Conservation (phyloP, 176 grass and related monocot species). For the Oryza brachyantha region DNA sequence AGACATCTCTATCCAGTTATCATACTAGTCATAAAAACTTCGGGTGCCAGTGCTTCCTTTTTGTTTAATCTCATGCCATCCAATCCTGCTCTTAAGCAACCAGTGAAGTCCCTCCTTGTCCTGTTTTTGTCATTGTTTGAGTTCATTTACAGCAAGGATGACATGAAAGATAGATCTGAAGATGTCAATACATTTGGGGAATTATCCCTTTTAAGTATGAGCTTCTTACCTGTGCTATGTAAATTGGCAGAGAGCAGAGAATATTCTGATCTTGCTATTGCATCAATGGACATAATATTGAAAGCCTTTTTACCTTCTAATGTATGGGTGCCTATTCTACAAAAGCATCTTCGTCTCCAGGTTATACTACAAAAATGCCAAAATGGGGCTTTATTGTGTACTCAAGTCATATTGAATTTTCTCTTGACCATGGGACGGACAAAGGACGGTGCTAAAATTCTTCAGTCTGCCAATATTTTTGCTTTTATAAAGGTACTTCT, state of each 20-base stretch:
- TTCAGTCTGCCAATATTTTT: conserved; percentile 71
- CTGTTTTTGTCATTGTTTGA: conserved; percentile 55
- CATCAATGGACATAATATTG: conserved; percentile 78
- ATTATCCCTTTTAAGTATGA: conserved; percentile 42
- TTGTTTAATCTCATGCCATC: conserved; percentile 61
- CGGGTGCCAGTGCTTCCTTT: conserved; percentile 43
- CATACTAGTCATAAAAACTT: conserved; percentile 58
- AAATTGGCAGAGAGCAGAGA: conserved; percentile 71
- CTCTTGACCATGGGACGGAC: conserved; percentile 76
- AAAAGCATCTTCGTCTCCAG: conserved; percentile 73
- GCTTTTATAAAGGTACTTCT: conserved; percentile 70
- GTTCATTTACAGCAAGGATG: conserved; percentile 41
- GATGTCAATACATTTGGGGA: conserved; percentile 58
- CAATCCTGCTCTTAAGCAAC: conserved; percentile 47
- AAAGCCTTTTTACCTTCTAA: conserved; percentile 57
- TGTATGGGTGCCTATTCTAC: conserved; percentile 61
- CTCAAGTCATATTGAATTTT: conserved; percentile 67
- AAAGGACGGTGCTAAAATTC: conserved; percentile 87
- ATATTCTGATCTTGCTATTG: conserved; percentile 59
- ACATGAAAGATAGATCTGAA: conserved; percentile 43
- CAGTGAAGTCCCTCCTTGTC: conserved; percentile 65
- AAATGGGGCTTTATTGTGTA: conserved; percentile 41
- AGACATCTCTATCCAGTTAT: conserved; percentile 35
- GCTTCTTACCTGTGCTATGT: conserved; percentile 79
- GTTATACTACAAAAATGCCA: conserved; percentile 64